These are phyloP conservation scores for Papiliotrema laurentii DNA, from an alignment of 1,284 basidiomycete species.

Conservation along the genomic window DNA sequence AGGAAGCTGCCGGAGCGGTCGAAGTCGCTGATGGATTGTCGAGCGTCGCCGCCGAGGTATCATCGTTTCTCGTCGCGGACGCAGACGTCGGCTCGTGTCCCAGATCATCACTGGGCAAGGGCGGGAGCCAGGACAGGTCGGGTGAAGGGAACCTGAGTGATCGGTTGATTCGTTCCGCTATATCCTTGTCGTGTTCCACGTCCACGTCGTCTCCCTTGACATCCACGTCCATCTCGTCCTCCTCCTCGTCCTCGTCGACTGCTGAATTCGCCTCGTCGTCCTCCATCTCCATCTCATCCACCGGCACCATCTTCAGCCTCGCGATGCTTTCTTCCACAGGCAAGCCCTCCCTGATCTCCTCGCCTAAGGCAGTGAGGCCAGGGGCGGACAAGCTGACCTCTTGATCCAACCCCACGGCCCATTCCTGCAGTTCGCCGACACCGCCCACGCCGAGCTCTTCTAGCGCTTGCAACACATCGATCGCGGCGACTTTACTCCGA, in stretches of 20 bases:
- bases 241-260: slow-evolving; percentile 2
- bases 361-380: slow-evolving; percentile 27
- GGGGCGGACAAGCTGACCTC: slow-evolving; percentile 21
- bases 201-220: not conserved
- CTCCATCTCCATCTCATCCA: slow-evolving; percentile 3
- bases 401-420: slow-evolving; percentile 24
- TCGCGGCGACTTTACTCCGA: slow-evolving; percentile 34
- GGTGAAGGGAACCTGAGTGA: slow-evolving; percentile 14
- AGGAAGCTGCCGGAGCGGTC: slow-evolving; percentile 7
- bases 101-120: slow-evolving; percentile 17
- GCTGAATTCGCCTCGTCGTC: no score
- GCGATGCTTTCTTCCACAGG: slow-evolving; percentile 18
- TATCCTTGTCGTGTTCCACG: slow-evolving; percentile 3
- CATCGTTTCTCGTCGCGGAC: not conserved
- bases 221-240: slow-evolving; percentile 8
- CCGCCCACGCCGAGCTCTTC: slow-evolving; percentile 35
- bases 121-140: slow-evolving; percentile 35
- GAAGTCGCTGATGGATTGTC: not conserved
- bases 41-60: not conserved
- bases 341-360: slow-evolving; percentile 28
- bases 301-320: slow-evolving; percentile 20
- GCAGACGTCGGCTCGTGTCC: not conserved
- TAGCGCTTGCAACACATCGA: slow-evolving; percentile 37
- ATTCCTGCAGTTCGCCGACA: slow-evolving; percentile 34
- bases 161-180: not conserved